A percentile compares a stretch with the other conserved stretches of the same genome.
Conservation (phyloP, 23 red algal genomes). For the Gracilaria domingensis region DNA sequence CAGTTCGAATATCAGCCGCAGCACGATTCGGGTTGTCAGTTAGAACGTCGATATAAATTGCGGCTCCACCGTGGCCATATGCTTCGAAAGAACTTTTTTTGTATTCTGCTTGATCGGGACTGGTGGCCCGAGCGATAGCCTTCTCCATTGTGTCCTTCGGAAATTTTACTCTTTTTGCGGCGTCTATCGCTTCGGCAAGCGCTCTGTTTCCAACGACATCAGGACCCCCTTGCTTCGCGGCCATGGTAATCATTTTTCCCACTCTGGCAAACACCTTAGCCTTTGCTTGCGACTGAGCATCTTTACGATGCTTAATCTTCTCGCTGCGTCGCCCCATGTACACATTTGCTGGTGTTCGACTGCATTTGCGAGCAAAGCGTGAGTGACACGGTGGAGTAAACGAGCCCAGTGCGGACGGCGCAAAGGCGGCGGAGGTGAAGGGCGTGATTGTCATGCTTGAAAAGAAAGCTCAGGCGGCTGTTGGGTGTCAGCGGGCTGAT, state of each 20-base stretch:
- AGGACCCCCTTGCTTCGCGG: conserved; percentile 68
- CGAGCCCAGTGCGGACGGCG: background rate
- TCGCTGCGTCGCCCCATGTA: conserved; percentile 89
- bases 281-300: conserved; percentile 53
- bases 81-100: conserved; percentile 86
- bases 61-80: conserved; percentile 88
- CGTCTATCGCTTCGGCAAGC: conserved; percentile 79
- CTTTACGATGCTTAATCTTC: conserved; percentile 85
- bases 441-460: background rate
- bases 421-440: background rate
- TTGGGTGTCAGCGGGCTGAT: no score
- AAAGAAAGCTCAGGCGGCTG: background rate
- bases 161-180: conserved; percentile 61
- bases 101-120: conserved; percentile 82
- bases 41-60: conserved; percentile 78
- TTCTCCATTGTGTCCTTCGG: conserved; percentile 92
- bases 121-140: conserved; percentile 74
- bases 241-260: conserved; percentile 87
- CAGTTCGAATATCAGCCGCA: conserved; percentile 77
- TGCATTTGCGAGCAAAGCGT: background rate
- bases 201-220: conserved; percentile 73
- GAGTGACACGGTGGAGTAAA: background rate
- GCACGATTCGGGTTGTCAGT: conserved; percentile 92
- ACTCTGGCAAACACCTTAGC: conserved; percentile 87
- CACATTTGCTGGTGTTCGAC: background rate